Base-by-base conservation (phyloP, 768 basidiomycete genomes). In the Suillus americanus region DNA sequence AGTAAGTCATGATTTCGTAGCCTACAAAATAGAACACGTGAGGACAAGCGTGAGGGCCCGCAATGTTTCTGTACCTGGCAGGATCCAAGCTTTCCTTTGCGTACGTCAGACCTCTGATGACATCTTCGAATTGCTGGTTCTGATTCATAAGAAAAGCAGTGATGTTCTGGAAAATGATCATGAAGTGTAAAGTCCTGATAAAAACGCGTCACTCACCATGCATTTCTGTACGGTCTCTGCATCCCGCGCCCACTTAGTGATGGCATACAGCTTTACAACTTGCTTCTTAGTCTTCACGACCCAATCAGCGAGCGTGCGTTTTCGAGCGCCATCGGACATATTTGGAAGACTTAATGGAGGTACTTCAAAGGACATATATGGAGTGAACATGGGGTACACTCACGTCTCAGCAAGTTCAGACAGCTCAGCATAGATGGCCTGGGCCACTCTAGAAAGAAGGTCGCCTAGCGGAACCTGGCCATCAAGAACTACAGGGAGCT, bases 1-100 rank as follows among this genome's bases (percentile, higher is more conserved):
- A 95, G 83, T 28, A 98, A 80, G 76, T 99, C 97, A 66, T 96
- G 94, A 77, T 98, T 98, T 63, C 96, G 89, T 23, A 95, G 84
- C 72, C 96, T 94, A 70, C 6, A 14, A 5, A 12, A 38, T 23
- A 13, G 12, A 45, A 67, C 33, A 65, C 55, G 38, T 50, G 8
- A 60, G 25, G 30, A 48, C 3, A 28, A 54, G 9, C 30, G 25
- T 18, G 12, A 25, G 38, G 33, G 20, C 13, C 23, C 20, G 8
- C 7, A 13, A 55, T 4, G 10, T 10, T 7, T 28, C 73, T 82
- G 66, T 64, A 91, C 95, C 94, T 86, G 43, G 95, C 90, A 45
- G 88, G 84, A 69, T 91, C 89, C 57, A 98, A 79, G 50, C 83
- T 83, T 60, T 91, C 85, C 66, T 86, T 89, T 2, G 87, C 85